Conservation (phyloP, 2,329 filamentous ascomycete species). For the Fusarium poae region DNA sequence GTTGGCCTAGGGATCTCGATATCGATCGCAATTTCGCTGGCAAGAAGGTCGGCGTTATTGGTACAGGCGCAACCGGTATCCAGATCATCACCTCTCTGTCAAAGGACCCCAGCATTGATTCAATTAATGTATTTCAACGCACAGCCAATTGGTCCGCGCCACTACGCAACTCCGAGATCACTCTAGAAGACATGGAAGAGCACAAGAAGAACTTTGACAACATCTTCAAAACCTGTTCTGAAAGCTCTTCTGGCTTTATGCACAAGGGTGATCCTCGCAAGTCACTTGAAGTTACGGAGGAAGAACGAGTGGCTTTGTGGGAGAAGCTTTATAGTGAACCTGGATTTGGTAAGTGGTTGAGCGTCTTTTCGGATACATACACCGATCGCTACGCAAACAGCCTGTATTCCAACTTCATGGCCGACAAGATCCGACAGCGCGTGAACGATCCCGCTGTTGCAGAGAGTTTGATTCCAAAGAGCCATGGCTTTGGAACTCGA, state of each 20-base stretch:
- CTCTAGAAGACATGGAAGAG: conserved; percentile 16
- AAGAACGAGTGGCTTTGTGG: conserved; percentile 28
- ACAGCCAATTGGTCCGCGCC: conserved; percentile 48
- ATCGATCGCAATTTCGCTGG: conserved; percentile 13
- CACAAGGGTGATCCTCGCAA: conserved; percentile 37
- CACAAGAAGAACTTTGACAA: conserved; percentile 32
- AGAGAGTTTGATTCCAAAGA: conserved; percentile 27
- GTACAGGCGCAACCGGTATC: conserved; percentile 38
- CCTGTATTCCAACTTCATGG: conserved; percentile 37
- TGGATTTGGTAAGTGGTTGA: conserved; percentile 36
- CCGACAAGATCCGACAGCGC: conserved; percentile 26
- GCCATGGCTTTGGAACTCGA: conserved; percentile 33
- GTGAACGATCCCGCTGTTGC: conserved; percentile 22
- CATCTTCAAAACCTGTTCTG: conserved; percentile 24
- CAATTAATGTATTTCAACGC: conserved; percentile 51
- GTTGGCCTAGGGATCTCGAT: conserved; percentile 30
- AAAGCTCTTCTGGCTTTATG: conserved; percentile 30
- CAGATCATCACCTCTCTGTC: conserved; percentile 36
- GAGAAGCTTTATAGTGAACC: conserved; percentile 29
- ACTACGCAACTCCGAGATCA: conserved; percentile 38
- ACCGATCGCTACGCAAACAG: conserved; percentile 32
- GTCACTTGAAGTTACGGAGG: conserved; percentile 12
- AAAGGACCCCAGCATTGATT: conserved; percentile 49
- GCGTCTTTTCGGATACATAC: conserved; percentile 37
- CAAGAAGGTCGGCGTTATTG: conserved; percentile 32